Base-by-base conservation (phyloP, 164 flowering plant species). In the Protea cynaroides region DNA sequence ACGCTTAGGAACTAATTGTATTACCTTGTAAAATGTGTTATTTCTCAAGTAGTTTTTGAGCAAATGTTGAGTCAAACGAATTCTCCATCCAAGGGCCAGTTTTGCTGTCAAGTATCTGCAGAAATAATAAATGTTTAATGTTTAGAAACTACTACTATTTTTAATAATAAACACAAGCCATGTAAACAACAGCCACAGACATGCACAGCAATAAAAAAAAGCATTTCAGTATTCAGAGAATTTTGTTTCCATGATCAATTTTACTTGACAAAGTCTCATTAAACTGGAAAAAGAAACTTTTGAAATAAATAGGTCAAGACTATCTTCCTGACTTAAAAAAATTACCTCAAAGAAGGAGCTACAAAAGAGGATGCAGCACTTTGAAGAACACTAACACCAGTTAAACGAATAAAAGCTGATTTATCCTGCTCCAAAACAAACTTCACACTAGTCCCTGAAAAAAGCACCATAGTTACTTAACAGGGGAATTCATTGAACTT, bases 401-500 rank as follows among this genome's bases (percentile, higher is more conserved):
- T 87, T 70, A 95, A 83, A 44, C 90, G 83, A 53, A 88, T 63
- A 71, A 95, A 95, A 53, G 99, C 63, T 56, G 84, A 86, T 72
- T 90, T 95, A 72, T 95, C 91, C 83, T 92, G 99, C 86, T 92
- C 96, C 79, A 95, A 65, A 69, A 95, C 99, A 82, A 56, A 90
- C 76, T 92, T 95, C 44, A 95, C 97, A 58, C 94, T 92, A 51
- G 99, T 95, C 52, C 99, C 99, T 95, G 79, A 43, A 51, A 69
- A 63, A 67, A 64, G 25, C 61, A 50, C 64, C 22, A 34, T 14
- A 61, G 43, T 60, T 14, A 68, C 6, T 47, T 53, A 38, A 15
- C 17, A 61, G 61, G 44, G 25, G 40, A 5, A 60, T 38, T 8
- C 22, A 22, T 36, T 29, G 9, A 40, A 63, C n/a, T 43, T 25